Evolutionary conservation across 2,329 filamentous ascomycete species (phyloP).

Genomic region (Xylaria digitata): DNA sequence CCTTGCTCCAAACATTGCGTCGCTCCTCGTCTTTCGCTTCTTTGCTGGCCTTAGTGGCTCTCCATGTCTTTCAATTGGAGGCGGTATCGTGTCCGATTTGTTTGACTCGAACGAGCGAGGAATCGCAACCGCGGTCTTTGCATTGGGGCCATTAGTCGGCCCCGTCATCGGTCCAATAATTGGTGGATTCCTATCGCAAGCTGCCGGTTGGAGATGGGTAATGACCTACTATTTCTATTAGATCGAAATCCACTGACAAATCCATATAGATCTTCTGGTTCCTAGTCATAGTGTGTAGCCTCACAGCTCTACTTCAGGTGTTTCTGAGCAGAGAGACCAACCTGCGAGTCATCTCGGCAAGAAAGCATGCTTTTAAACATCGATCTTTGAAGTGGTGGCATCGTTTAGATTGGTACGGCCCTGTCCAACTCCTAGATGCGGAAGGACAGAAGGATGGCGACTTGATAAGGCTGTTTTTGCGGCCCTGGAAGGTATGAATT

Average conservation of each 20-base stretch:
- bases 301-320: conserved; percentile 29
- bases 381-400: conserved; percentile 29
- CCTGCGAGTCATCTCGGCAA: conserved; percentile 29
- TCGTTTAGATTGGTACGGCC: conserved; percentile 33
- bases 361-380: conserved; percentile 29
- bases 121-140: conserved; percentile 32
- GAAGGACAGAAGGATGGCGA: conserved; percentile 17
- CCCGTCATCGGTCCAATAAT: conserved; percentile 37
- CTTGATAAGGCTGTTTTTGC: conserved; percentile 23
- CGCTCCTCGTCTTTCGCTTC: conserved; percentile 31
- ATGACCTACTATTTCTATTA: background rate
- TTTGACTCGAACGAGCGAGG: conserved; percentile 32
- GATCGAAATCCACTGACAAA: conserved; percentile 8
- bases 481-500: conserved; percentile 24
- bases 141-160: conserved; percentile 33
- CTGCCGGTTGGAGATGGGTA: conserved; percentile 37
- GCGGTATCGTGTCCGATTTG: conserved; percentile 35
- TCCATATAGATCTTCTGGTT: conserved; percentile 29
- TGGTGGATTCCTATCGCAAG: conserved; percentile 30
- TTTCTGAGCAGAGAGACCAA: conserved; percentile 33
- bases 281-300: conserved; percentile 25
- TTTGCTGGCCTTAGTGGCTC: conserved; percentile 31
- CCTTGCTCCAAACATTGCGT: conserved; percentile 30
- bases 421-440: conserved; percentile 10
- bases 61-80: conserved; percentile 35